These are phyloP conservation scores for Trichopus zeylanicus DNA, from an alignment of 116 monocot species.

Conservation along the genomic window DNA sequence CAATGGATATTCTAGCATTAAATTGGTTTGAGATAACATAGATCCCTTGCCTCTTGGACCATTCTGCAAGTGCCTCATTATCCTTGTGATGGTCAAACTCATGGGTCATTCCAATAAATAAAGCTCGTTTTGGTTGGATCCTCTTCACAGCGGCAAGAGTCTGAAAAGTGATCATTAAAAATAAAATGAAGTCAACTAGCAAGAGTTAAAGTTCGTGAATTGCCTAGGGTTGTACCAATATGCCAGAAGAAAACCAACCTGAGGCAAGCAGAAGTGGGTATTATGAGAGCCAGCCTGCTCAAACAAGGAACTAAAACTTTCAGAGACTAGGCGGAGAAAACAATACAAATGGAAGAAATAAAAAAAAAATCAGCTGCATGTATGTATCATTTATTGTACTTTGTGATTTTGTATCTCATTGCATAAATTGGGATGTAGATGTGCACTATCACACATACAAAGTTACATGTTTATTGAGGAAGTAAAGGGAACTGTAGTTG, in stretches of 20 bases:
- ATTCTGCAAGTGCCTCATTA: conserved; percentile 69
- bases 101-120: conserved; percentile 90
- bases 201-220: background rate
- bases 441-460: too few species aligned
- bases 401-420: too few species aligned
- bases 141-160: conserved; percentile 89
- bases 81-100: conserved; percentile 85
- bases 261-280: conserved; percentile 66
- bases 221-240: background rate
- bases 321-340: background rate
- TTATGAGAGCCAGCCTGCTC: conserved; percentile 58
- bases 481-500: too few species aligned
- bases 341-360: background rate
- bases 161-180: too few species aligned
- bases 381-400: too few species aligned
- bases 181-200: background rate
- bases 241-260: conserved; percentile 28
- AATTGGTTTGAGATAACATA: background rate
- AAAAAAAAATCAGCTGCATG: background rate
- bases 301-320: background rate
- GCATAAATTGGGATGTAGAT: too few species aligned
- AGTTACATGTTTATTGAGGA: too few species aligned
- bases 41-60: conserved; percentile 58
- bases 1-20: too few species aligned
- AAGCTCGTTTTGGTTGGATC: conserved; percentile 69